phyloP scores from a whole-genome alignment of 805 yeast genomes.

The Candida rishiriensis region DNA sequence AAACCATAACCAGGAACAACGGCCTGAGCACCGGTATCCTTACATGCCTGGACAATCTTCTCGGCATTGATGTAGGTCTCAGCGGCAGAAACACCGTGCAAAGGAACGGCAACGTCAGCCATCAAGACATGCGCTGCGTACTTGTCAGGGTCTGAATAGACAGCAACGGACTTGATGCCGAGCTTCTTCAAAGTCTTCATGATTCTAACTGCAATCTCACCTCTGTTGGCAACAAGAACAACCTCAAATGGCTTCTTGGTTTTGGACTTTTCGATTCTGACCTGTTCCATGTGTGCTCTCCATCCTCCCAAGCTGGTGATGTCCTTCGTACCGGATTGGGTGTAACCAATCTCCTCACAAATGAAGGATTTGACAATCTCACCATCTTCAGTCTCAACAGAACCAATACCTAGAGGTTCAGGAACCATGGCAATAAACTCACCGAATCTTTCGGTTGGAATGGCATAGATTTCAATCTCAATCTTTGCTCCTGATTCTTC shows the following conservation, averaged over 20 bases:
- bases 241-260: conserved; percentile 62
- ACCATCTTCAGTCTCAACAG: conserved; percentile 78
- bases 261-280: conserved; percentile 18
- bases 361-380: conserved; percentile 88
- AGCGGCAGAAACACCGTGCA: conserved; percentile 80
- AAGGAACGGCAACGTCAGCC: conserved; percentile 78
- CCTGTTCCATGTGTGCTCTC: conserved; percentile 51
- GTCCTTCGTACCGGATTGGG: conserved; percentile 65
- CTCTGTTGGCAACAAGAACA: conserved; percentile 95
- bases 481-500: conserved; percentile 53
- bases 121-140: conserved; percentile 80
- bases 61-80: conserved; percentile 86
- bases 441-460: conserved; percentile 78
- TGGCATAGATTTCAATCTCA: conserved; percentile 75
- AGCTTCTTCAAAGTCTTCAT: conserved; percentile 82
- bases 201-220: conserved; percentile 95
- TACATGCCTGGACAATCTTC: conserved; percentile 82
- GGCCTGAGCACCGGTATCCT: conserved; percentile 82
- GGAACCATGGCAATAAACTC: conserved; percentile 85
- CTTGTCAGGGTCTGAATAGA: conserved; percentile 86
- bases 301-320: conserved; percentile 90
- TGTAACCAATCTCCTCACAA: conserved; percentile 88
- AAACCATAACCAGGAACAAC: conserved; percentile 98
- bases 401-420: conserved; percentile 91
- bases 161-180: conserved; percentile 75